Percentiles rank a stretch among this genome's conserved stretches.
Evolutionary conservation across 371 early-diverging fungal genomes (phyloP).

Genomic region (Massospora cicadina): DNA sequence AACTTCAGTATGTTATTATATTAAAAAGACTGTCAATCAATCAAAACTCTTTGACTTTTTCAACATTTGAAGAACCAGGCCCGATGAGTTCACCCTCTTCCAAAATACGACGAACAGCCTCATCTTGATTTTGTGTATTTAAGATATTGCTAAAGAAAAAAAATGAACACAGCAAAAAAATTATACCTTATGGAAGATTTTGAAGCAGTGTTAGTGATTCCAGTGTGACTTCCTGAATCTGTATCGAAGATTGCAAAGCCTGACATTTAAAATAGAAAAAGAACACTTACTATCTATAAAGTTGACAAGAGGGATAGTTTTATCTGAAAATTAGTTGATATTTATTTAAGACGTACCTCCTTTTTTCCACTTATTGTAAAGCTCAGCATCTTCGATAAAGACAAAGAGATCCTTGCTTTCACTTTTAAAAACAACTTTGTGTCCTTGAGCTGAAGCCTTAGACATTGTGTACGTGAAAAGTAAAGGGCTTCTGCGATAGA

Average conservation of each 20-base stretch:
- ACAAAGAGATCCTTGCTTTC: slow-evolving; percentile 6
- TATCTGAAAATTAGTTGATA: too few relatives aligned
- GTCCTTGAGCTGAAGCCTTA: too few relatives aligned
- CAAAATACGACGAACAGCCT: background rate
- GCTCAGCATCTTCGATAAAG: background rate
- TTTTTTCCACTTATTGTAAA: slow-evolving; percentile 13
- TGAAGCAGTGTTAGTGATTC: background rate
- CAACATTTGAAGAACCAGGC: background rate
- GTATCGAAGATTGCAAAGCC: background rate
- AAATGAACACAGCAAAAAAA: background rate
- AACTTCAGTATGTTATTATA: too few relatives aligned
- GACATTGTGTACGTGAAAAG: too few relatives aligned
- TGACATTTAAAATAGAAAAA: background rate
- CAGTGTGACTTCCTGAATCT: slow-evolving; percentile 4
- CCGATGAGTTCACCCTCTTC: slow-evolving; percentile 5
- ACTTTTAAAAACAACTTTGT: slow-evolving; percentile 6
- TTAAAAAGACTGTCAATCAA: too few relatives aligned
- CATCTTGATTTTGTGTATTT: background rate
- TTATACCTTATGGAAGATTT: slow-evolving; percentile 1
- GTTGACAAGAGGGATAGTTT: slow-evolving; percentile 13
- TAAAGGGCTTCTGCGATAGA: too few relatives aligned
- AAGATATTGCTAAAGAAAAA: background rate
- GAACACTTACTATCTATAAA: background rate
- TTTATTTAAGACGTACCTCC: too few relatives aligned
- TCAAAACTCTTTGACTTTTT: background rate